A percentile compares a stretch with the other conserved stretches of the same genome.
Evolutionary conservation across 2,329 filamentous ascomycete species (phyloP).

Genomic region (Exophiala phaeomuriformis): DNA sequence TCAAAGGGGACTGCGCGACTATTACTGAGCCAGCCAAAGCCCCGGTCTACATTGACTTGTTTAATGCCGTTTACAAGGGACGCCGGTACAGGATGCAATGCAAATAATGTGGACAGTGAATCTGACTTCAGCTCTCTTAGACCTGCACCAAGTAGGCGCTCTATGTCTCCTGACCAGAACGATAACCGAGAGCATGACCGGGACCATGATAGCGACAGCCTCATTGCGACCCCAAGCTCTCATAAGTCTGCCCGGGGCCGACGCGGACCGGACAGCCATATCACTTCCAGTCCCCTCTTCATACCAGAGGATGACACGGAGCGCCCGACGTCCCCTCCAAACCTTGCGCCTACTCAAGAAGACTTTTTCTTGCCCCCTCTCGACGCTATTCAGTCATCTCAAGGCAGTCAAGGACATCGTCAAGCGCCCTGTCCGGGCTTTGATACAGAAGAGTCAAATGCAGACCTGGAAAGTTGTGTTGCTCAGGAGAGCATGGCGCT

Average conservation of each 20-base stretch:
- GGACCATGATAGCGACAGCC: not conserved
- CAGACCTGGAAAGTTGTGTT: too few relatives aligned
- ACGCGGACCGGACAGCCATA: not conserved
- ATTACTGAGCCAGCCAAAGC: conserved; percentile 10
- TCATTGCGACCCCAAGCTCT: not conserved
- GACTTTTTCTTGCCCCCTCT: conserved; percentile 7
- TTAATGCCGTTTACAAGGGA: conserved; percentile 4
- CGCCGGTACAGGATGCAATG: not conserved
- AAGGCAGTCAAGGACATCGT: not conserved
- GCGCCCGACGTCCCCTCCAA: conserved; percentile 4
- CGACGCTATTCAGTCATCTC: not conserved
- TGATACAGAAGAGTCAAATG: not conserved
- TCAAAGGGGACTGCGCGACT: conserved; percentile 7
- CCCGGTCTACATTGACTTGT: conserved; percentile 9
- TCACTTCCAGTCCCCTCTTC: conserved; percentile 15
- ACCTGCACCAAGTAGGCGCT: not conserved
- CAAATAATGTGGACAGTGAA: not conserved
- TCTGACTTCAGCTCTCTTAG: not conserved
- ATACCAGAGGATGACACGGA: conserved; percentile 10
- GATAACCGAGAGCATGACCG: not conserved
- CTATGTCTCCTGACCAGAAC: not conserved
- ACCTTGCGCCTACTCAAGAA: conserved; percentile 8
- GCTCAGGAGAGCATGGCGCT: too few relatives aligned
- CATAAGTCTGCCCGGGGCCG: not conserved
- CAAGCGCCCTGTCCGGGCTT: not conserved